A percentile compares a stretch with the other conserved stretches of the same genome.
Conservation (phyloP, 1,139 yeast genomes). For the Taphrina flavorubra region DNA sequence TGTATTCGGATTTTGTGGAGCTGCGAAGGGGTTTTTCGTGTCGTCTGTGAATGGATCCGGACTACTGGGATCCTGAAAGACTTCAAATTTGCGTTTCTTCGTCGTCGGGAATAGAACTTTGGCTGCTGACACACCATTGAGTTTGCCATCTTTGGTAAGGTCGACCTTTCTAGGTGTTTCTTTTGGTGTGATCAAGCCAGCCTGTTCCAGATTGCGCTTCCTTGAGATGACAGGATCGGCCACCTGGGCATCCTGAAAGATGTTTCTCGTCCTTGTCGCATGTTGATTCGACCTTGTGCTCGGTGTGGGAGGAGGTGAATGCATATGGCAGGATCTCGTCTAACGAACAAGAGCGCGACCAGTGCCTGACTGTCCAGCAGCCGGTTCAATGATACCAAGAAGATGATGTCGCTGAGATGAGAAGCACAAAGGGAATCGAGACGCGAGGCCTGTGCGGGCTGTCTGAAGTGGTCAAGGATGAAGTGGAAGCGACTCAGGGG, state of each 20-base stretch:
- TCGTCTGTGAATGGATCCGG: conserved; percentile 32
- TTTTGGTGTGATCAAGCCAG: conserved; percentile 38
- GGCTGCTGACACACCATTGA: conserved; percentile 3
- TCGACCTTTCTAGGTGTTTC: conserved; percentile 27
- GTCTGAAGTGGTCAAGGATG: too few species aligned
- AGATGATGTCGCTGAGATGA: too few species aligned
- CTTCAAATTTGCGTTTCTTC: conserved; percentile 12
- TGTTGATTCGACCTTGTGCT: conserved; percentile 9
- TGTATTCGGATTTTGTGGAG: neutral
- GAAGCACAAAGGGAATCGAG: too few species aligned
- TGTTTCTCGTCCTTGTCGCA: conserved; percentile 10
- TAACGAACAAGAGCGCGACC: neutral
- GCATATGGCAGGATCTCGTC: neutral
- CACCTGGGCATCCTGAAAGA: conserved; percentile 1
- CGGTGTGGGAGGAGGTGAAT: conserved; percentile 31
- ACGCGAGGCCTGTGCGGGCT: too few species aligned
- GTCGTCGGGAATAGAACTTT: conserved; percentile 31
- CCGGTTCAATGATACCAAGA: neutral
- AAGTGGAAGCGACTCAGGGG: conserved; percentile 7
- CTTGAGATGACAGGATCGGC: neutral
- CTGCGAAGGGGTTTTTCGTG: conserved; percentile 24
- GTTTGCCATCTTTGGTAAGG: neutral
- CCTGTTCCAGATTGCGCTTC: conserved; percentile 29
- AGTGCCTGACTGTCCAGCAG: conserved; percentile 21
- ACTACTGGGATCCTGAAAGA: conserved; percentile 30